These are phyloP conservation scores for Colletotrichum theobromicola DNA, from an alignment of 2,329 filamentous ascomycete species.

Conservation along the genomic window DNA sequence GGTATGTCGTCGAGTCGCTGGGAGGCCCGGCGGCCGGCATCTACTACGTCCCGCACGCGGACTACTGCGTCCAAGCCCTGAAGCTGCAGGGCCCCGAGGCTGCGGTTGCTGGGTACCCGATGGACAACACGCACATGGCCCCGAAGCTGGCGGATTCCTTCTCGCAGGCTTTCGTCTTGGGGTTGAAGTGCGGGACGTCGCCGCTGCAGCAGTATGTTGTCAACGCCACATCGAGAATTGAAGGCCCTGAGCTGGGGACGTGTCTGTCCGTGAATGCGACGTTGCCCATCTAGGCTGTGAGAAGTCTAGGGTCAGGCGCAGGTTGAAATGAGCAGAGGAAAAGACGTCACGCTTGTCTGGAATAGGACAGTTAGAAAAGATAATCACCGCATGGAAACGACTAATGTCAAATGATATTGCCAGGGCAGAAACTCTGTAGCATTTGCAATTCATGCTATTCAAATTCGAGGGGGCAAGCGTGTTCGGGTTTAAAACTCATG, in stretches of 20 bases:
- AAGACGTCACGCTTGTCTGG: background rate
- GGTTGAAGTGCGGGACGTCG: conserved; percentile 3
- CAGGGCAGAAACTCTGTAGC: accelerated
- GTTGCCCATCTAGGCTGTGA: background rate
- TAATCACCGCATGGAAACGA: background rate
- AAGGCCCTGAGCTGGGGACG: background rate
- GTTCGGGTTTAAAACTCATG: accelerated
- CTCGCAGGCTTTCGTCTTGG: conserved; percentile 59
- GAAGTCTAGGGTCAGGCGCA: background rate
- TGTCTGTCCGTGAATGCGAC: conserved; percentile 9
- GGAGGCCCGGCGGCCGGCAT: conserved; percentile 43
- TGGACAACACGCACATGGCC: conserved; percentile 68
- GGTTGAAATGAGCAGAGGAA: background rate
- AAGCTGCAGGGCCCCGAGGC: conserved; percentile 50
- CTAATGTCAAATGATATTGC: background rate
- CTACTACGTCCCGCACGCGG: conserved; percentile 63
- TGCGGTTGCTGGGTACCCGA: conserved; percentile 61
- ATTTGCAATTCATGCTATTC: background rate
- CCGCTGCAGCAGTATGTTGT: conserved; percentile 9
- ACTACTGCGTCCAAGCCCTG: conserved; percentile 60
- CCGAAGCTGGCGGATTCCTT: conserved; percentile 58
- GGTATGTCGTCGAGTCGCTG: conserved; percentile 26
- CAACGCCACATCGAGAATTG: conserved; percentile 10
- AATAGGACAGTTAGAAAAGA: background rate
- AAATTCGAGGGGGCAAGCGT: accelerated